Evolutionary conservation across 805 yeast genomes (phyloP).

Genomic region (Candida broadrunensis): DNA sequence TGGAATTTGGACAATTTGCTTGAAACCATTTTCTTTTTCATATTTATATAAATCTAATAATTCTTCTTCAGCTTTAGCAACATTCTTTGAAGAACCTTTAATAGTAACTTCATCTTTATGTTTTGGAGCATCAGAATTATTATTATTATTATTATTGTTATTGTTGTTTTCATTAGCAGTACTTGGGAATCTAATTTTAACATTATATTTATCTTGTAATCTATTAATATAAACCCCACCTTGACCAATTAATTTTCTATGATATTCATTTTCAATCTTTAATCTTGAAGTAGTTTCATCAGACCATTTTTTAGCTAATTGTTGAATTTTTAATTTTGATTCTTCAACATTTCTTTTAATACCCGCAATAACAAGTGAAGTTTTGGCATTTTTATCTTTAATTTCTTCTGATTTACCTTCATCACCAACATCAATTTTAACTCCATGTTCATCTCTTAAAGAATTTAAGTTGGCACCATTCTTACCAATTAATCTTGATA

Average conservation of each 20-base stretch:
- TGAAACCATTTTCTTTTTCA: constrained; percentile 82
- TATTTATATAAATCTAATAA: constrained; percentile 77
- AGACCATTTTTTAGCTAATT: constrained; percentile 70
- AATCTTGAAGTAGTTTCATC: constrained; percentile 71
- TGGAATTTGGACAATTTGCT: constrained; percentile 64
- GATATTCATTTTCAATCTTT: constrained; percentile 72
- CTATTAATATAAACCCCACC: constrained; percentile 79
- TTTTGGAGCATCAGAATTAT: constrained; percentile 34
- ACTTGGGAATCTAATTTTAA: constrained; percentile 71
- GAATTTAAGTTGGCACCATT: constrained; percentile 73
- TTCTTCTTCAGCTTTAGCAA: constrained; percentile 78
- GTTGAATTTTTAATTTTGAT: constrained; percentile 57
- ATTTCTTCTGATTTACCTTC: constrained; percentile 38
- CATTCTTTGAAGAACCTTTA: constrained; percentile 90
- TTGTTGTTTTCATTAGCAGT: constrained; percentile 10
- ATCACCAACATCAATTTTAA: constrained; percentile 70
- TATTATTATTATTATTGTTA: constrained; percentile 22
- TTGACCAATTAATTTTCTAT: constrained; percentile 79
- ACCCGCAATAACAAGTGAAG: constrained; percentile 67
- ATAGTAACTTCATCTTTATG: constrained; percentile 63
- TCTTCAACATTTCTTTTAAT: constrained; percentile 73
- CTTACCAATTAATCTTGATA: constrained; percentile 86
- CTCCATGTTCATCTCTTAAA: constrained; percentile 70
- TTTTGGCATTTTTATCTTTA: constrained; percentile 21
- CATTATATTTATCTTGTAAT: constrained; percentile 84